A percentile compares a stretch with the other conserved stretches of the same genome.
Evolutionary conservation across 192 early-diverging fungal species (phyloP).

Genomic region (Rhizophagus clarus): DNA sequence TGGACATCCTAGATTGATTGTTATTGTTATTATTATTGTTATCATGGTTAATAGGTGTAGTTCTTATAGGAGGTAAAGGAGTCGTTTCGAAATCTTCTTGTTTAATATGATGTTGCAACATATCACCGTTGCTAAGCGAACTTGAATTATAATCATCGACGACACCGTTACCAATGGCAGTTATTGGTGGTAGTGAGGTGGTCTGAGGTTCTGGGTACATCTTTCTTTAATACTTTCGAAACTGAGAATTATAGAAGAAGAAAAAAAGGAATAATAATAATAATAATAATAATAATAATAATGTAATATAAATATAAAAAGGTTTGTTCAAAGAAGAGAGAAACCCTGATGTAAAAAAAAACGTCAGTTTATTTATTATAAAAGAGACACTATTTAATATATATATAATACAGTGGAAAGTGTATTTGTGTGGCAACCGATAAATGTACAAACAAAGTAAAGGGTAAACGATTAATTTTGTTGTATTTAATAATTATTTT

Average conservation of each 20-base stretch:
- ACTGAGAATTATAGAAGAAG: too few relatives aligned
- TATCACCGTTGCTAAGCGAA: neutral
- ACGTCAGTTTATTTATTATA: neutral
- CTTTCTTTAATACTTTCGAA: neutral
- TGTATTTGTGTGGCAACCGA: neutral
- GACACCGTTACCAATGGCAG: neutral
- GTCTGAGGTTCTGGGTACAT: neutral
- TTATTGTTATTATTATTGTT: neutral
- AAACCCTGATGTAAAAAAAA: neutral
- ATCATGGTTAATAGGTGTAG: neutral
- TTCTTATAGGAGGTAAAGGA: constrained; percentile 7
- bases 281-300: neutral
- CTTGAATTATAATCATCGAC: neutral
- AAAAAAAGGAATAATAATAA: neutral
- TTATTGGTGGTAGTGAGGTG: constrained; percentile 14
- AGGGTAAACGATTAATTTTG: neutral
- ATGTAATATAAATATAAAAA: too few relatives aligned
- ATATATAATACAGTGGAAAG: neutral
- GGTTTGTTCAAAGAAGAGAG: neutral
- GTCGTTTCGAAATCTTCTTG: neutral
- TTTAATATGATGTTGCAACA: neutral
- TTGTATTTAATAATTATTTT: neutral
- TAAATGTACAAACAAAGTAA: neutral
- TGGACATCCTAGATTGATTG: constrained; percentile 29
- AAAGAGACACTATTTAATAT: neutral